phyloP scores from a whole-genome alignment of 129 eudicot genomes.

The Chrysanthemum seticuspe region DNA sequence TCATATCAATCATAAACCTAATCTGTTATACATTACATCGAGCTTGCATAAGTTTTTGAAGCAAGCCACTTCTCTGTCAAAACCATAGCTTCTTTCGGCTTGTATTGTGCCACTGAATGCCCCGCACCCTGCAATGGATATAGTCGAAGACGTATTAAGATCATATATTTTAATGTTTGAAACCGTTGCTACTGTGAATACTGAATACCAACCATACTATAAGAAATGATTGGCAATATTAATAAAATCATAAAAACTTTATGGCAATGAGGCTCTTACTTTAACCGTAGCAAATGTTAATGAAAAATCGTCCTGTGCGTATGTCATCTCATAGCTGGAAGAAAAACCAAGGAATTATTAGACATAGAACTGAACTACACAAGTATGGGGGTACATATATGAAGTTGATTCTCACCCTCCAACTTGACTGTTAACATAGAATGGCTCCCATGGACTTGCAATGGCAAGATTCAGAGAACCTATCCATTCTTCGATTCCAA shows the following conservation, averaged over 20 bases:
- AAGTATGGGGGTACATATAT: too few relatives aligned
- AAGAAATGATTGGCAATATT: not conserved
- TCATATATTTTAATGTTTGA: not conserved
- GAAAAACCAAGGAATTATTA: not conserved
- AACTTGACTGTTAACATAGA: constrained; percentile 24
- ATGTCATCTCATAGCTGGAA: constrained; percentile 31
- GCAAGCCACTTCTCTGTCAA: constrained; percentile 35
- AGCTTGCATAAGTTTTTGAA: constrained; percentile 22
- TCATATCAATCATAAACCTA: not conserved
- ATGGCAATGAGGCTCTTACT: constrained; percentile 20
- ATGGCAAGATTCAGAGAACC: constrained; percentile 20
- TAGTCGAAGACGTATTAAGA: not conserved
- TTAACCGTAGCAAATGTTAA: constrained; percentile 36
- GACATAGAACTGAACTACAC: not conserved
- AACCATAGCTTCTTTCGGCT: constrained; percentile 34
- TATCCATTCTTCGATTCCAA: constrained; percentile 29
- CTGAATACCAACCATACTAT: too few relatives aligned
- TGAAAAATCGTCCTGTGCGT: constrained; percentile 23
- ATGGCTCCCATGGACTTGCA: constrained; percentile 28
- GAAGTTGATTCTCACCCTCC: constrained; percentile 23
- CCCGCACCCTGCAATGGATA: constrained; percentile 33
- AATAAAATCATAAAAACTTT: too few relatives aligned
- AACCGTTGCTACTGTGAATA: too few relatives aligned
- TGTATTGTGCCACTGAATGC: constrained; percentile 40
- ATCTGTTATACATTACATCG: constrained; percentile 15